Base-by-base conservation (phyloP, 345 rosid genomes). In the Salix arbutifolia region DNA sequence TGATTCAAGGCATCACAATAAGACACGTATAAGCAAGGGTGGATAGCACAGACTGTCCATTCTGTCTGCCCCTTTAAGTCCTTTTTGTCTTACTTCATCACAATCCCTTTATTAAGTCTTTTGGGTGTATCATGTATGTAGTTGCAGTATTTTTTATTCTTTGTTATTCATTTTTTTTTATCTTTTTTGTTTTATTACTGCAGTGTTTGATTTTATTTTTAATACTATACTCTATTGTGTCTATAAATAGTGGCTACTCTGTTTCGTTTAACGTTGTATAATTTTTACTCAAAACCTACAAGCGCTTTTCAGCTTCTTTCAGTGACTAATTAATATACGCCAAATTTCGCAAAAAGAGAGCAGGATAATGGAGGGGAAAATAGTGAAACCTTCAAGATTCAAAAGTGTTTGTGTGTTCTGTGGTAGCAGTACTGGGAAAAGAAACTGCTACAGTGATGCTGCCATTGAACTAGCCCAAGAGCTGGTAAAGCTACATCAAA, bases 391-490 rank as follows among this genome's bases (percentile, higher is more conserved):
- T n/a, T 77, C 84, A 53, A 77, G 80, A 38, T 77, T 81, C 74
- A 81, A 73, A 67, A 81, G 78, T 31, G 84, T 77, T 1, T 77
- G 81, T 74, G 78, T 81, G 13, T 81, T 81, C 30, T 81, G 81
- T 58, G 84, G 84, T 14, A 81, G 84, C 52, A 81, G 84, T 42
- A 16, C 81, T 19, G 84, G 84, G 13, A 81, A 81, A 18, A 77
- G 78, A 28, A 67, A 77, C 21, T 81, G 81, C 65, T 81, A 81
- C 71, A 64, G 81, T 53, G 75, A 77, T 40, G 84, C 84, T 28
- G 84, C 84, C 76, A 70, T 70, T 69, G 81, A 81, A 26, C 75
- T 81, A 3, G 84, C 75, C 14, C 76, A 81, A 70, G 84, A 81
- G 53, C 81, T 81, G 72, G 84, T 79, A 77, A 14, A 6, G 3